Evolutionary conservation across 441 rosid genomes (phyloP), one percentile per base, ranked within the genome.

Genomic region (Geranium incanum): DNA sequence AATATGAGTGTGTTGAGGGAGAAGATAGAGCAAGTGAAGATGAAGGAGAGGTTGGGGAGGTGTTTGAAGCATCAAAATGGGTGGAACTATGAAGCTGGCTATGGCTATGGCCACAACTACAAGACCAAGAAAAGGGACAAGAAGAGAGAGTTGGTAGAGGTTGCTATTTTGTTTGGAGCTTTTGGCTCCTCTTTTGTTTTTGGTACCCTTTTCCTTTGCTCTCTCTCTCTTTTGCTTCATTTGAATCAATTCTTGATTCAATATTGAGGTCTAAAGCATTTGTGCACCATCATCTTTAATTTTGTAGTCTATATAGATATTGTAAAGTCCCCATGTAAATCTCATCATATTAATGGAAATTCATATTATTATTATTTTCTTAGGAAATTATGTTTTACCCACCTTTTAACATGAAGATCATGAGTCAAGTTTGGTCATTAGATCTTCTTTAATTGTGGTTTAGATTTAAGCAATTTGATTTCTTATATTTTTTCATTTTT

Each of bases 11-110:
- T 80, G 39, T 66, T 85, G 33, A 81, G 70, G 74, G 81, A 71
- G 74, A 80, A 86, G 72, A 85, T 85, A 38, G 70, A 75, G 41
- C 73, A 78, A 39, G 71, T 80, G 48, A 80, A 76, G 77, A 69
- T 71, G 36, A 85, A 80, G 78, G 84, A 85, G 77, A 75, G 78
- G 39, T 75, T 83, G 16, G 82, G 78, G 76, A 81, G 81, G 72
- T 81, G 86, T 52, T 83, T 84, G 70, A 80, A 68, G 71, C 39
- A 76, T 68, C 71, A 78, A 72, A 2, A 72, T 74, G 88, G 85
- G 9, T 83, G 88, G 86, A 81, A 81, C 67, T 81, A 85, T 71
- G 52, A 70, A 36, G 23, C 75, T 36, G 74, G 70, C 9, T 76
- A 75, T 60, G 23, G 78, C 36, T 19, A 72, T 59, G 73, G 78